phyloP scores from a whole-genome alignment of 2,329 filamentous ascomycete species.

The Ophiostoma fasciatum region DNA sequence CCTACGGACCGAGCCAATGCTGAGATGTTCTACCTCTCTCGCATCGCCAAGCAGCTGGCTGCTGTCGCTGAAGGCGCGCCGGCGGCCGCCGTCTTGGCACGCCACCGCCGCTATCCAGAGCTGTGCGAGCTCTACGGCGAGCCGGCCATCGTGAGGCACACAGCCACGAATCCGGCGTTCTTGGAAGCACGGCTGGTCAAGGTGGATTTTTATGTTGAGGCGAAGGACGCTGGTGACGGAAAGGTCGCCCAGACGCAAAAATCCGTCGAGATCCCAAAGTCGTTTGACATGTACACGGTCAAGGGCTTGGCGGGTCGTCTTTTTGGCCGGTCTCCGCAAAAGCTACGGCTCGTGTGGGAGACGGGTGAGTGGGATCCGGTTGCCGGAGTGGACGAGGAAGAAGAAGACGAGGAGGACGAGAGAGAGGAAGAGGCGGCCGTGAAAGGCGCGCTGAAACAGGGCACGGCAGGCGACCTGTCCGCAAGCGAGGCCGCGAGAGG shows the following conservation, averaged over 20 bases:
- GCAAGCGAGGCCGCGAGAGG: constrained; percentile 1
- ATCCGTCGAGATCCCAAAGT: constrained; percentile 49
- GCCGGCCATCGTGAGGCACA: constrained; percentile 44
- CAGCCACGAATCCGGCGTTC: constrained; percentile 57
- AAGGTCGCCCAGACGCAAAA: constrained; percentile 13
- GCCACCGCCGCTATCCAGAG: constrained; percentile 57
- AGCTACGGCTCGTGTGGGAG: constrained; percentile 63
- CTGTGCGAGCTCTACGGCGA: constrained; percentile 65
- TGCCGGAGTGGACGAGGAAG: constrained; percentile 43
- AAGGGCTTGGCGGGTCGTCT: constrained; percentile 61
- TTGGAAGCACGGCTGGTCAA: constrained; percentile 63
- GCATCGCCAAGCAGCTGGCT: constrained; percentile 63
- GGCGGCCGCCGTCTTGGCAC: constrained; percentile 37
- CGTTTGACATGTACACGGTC: constrained; percentile 66
- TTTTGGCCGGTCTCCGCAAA: constrained; percentile 50
- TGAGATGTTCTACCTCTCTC: constrained; percentile 83
- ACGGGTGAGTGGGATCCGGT: constrained; percentile 84
- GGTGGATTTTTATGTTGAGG: constrained; percentile 35
- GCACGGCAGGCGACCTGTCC: too few species aligned
- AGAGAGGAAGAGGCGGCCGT: constrained; percentile 31
- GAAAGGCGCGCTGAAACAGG: too few species aligned
- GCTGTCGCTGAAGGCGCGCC: constrained; percentile 36
- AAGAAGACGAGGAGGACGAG: constrained; percentile 34
- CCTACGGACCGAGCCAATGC: constrained; percentile 67
- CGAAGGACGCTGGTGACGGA: neutral